Conservation (phyloP, 202 grass and related monocot genomes). For the Setaria viridis region DNA sequence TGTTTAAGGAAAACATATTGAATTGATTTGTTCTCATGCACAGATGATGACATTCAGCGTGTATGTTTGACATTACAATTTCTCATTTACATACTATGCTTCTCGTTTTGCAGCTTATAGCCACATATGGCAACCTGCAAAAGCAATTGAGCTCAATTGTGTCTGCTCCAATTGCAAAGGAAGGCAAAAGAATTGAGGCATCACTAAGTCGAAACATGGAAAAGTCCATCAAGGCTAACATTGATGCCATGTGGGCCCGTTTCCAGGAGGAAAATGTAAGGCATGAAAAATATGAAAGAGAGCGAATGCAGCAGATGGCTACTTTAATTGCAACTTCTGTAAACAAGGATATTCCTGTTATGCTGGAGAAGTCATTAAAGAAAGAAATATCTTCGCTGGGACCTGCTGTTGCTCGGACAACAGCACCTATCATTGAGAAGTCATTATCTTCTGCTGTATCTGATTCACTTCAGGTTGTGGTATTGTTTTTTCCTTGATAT, state of each 20-base stretch:
- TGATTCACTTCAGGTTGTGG: conserved; percentile 86
- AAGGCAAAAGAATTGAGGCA: conserved; percentile 86
- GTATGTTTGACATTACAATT: not conserved
- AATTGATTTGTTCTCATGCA: conserved; percentile 11
- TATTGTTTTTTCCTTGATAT: conserved; percentile 43
- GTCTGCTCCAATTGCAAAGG: conserved; percentile 73
- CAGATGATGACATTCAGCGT: not conserved
- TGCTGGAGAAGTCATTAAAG: conserved; percentile 78
- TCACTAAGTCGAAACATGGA: conserved; percentile 79
- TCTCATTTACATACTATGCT: conserved; percentile 17
- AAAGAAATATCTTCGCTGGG: conserved; percentile 84
- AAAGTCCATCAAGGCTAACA: conserved; percentile 82
- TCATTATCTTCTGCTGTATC: conserved; percentile 74
- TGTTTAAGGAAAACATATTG: not conserved
- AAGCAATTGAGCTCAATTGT: conserved; percentile 80
- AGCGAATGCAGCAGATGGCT: conserved; percentile 75
- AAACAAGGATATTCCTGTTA: conserved; percentile 77
- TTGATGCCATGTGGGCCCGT: conserved; percentile 90
- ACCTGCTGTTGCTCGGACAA: conserved; percentile 70
- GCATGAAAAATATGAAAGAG: conserved; percentile 81
- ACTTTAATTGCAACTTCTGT: conserved; percentile 71
- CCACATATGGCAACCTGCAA: conserved; percentile 75
- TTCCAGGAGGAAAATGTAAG: conserved; percentile 86
- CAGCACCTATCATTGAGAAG: conserved; percentile 78
- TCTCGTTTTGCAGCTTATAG: conserved; percentile 66